phyloP scores from a whole-genome alignment of 75 land plant species.

The Picea glauca region DNA sequence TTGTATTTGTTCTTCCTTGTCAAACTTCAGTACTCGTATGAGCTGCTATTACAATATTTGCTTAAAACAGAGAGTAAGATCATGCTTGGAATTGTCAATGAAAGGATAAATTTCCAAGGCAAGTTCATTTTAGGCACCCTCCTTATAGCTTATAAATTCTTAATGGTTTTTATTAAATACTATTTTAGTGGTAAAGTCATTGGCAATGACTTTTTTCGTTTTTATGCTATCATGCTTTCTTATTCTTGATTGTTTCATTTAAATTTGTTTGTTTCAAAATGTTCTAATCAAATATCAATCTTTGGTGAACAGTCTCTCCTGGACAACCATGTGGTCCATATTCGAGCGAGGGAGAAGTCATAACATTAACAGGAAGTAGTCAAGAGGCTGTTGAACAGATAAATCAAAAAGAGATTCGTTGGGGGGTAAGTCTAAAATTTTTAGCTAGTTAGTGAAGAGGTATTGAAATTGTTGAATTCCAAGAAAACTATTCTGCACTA shows the following conservation, averaged over 20 bases:
- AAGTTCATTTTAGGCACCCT: slow-evolving; percentile 8
- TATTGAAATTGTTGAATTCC: not conserved
- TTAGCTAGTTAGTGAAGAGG: not conserved
- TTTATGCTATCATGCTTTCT: slow-evolving; percentile 1
- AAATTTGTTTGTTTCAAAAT: not conserved
- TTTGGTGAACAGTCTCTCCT: slow-evolving; percentile 55
- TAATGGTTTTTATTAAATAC: not conserved
- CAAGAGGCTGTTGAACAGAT: slow-evolving; percentile 72
- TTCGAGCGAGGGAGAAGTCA: slow-evolving; percentile 70
- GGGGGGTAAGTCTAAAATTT: slow-evolving; percentile 72
- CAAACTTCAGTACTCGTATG: slow-evolving; percentile 77
- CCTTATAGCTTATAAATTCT: not conserved
- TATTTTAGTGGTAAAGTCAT: not conserved
- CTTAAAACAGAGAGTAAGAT: slow-evolving; percentile 71
- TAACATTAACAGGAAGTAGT: slow-evolving; percentile 49
- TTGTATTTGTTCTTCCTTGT: not conserved
- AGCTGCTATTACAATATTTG: slow-evolving; percentile 86
- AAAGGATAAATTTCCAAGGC: slow-evolving; percentile 84
- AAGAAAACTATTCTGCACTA: not conserved
- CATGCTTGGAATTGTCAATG: slow-evolving; percentile 94
- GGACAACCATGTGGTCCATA: slow-evolving; percentile 80
- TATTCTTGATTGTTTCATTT: not conserved
- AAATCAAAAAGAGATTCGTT: slow-evolving; percentile 90
- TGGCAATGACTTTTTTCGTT: slow-evolving; percentile 1
- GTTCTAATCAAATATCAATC: not conserved